phyloP scores from a whole-genome alignment of 2,329 filamentous ascomycete species.

The Aureobasidium sp. region DNA sequence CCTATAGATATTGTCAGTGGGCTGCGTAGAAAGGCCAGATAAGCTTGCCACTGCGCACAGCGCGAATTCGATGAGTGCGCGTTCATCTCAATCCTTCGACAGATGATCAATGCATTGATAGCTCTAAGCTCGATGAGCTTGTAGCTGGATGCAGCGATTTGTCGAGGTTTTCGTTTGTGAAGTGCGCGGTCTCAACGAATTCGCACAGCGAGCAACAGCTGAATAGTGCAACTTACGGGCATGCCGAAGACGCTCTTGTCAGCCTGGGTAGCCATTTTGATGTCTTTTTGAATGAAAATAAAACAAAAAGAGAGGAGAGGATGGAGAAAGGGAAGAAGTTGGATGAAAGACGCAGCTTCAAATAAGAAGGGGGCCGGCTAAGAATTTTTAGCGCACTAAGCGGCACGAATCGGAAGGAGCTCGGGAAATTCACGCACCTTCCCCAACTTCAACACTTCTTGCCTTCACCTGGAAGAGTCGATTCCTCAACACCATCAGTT shows the following conservation, averaged over 20 bases:
- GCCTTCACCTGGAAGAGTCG: slow-evolving; percentile 12
- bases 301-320: slow-evolving; percentile 24
- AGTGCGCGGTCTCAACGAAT: slow-evolving; percentile 5
- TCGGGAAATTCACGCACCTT: slow-evolving; percentile 11
- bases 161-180: slow-evolving; percentile 6
- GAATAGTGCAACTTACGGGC: slow-evolving; percentile 29
- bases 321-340: slow-evolving; percentile 17
- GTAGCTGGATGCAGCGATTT: neutral
- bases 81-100: neutral
- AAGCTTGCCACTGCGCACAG: neutral
- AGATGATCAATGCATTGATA: neutral
- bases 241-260: slow-evolving; percentile 49
- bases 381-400: slow-evolving; percentile 12
- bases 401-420: slow-evolving; percentile 12
- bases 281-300: slow-evolving; percentile 23
- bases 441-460: slow-evolving; percentile 11
- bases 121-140: neutral
- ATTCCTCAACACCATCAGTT: slow-evolving; percentile 5
- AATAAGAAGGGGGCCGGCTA: slow-evolving; percentile 12
- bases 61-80: neutral
- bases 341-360: slow-evolving; percentile 3
- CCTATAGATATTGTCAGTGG: slow-evolving; percentile 42
- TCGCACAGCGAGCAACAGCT: slow-evolving; percentile 12
- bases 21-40: neutral
- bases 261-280: slow-evolving; percentile 36